Base-by-base conservation (phyloP, 345 rosid species). In the Lagerstroemia speciosa region DNA sequence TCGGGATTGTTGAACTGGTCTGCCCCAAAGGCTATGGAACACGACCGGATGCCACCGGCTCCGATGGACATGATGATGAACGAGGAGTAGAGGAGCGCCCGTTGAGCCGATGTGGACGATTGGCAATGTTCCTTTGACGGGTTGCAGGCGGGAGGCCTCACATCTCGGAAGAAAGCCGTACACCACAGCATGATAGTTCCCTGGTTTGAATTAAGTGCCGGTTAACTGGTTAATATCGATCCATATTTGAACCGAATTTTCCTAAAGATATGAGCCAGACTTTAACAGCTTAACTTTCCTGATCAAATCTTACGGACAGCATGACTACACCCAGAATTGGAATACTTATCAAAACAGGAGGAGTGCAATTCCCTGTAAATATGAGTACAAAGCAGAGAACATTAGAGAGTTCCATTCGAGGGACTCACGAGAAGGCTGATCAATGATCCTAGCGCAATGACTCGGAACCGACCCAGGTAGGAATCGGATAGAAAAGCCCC, bases 401-500 rank as follows among this genome's bases (percentile, higher is more conserved):
- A n/a, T n/a, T n/a, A n/a, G n/a, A n/a, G n/a, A n/a, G n/a, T n/a
- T n/a, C n/a, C n/a, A n/a, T 10, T 20, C n/a, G 11, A 5, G 5
- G 29, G 3, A 10, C 78, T 75, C 71, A 86, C 90, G 6, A 75
- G 48, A 65, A 83, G 73, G 71, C 67, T 72, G 73, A 70, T 52
- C 41, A 77, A 1, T 8, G 87, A 71, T 68, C 81, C 86, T 2
- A 65, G 27, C 0, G 76, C 82, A 31, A 86, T 80, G 52, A 86
- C 73, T 0, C 55, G 74, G 69, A 75, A 86, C 24, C 87, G 83
- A 61, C 90, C 90, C 20, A 83, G 64, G 73, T 46, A 80, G 71
- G 90, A 83, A 76, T 83, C 84, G 8, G 90, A 80, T 48, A 83
- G 22, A 48, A 83, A 80, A 69, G 87, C 86, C 10, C 90, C 90